Percentiles rank a stretch among this genome's conserved stretches.
phyloP scores from a whole-genome alignment of 1,284 basidiomycete genomes.

The Puccinia triticina region DNA sequence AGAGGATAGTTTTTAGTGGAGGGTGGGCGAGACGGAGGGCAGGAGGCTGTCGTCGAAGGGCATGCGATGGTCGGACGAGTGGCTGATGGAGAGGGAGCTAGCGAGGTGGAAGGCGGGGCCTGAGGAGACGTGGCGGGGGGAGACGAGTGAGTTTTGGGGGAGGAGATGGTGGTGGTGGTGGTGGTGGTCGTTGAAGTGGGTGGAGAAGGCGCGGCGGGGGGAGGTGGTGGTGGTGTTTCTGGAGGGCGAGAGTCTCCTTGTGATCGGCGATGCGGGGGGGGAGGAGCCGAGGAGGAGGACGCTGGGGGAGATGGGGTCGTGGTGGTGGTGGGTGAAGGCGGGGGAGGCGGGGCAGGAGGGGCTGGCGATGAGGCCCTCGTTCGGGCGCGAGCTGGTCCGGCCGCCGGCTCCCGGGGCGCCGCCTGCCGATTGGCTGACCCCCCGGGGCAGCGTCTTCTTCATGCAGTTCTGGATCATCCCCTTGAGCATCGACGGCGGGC shows the following conservation, averaged over 20 bases:
- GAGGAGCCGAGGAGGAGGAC: constrained; percentile 1
- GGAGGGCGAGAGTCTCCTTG: neutral
- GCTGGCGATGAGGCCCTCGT: neutral
- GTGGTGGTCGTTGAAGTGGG: neutral
- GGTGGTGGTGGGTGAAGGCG: neutral
- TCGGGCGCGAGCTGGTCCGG: constrained; percentile 2
- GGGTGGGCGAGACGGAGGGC: neutral
- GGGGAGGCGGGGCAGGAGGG: constrained; percentile 8
- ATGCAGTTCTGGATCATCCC: constrained; percentile 21
- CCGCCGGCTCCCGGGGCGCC: neutral
- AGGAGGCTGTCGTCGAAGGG: constrained; percentile 3
- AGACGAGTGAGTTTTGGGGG: neutral
- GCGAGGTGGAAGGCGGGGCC: neutral
- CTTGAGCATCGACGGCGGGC: constrained; percentile 13
- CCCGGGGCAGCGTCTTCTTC: constrained; percentile 2
- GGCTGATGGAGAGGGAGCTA: neutral
- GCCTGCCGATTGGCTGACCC: neutral
- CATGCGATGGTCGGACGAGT: neutral
- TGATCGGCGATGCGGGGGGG: neutral
- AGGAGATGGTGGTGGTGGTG: neutral
- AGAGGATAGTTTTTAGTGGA: too few species aligned
- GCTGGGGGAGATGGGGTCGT: constrained; percentile 10
- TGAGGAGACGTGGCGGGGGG: neutral
- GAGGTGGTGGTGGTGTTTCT: neutral
- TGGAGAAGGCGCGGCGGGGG: constrained; percentile 19